Percentiles rank a stretch among this genome's conserved stretches.
Evolutionary conservation across 192 early-diverging fungal species (phyloP).

Genomic region (Coemansia erecta): DNA sequence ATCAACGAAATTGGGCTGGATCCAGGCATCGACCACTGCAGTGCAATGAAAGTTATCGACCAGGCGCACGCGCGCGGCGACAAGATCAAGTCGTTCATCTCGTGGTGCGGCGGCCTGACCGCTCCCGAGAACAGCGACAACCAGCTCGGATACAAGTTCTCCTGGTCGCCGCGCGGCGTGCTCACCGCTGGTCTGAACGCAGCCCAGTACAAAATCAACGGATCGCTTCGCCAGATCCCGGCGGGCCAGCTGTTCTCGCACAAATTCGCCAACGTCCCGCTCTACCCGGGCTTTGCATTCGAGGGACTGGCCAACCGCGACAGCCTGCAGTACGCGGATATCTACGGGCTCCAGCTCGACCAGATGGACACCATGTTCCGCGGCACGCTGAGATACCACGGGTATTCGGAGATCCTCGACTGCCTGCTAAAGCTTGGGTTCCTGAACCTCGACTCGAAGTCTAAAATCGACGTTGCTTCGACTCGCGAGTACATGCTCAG

Average conservation of each 20-base stretch:
- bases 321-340: conserved; percentile 81
- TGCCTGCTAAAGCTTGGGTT: conserved; percentile 77
- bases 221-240: conserved; percentile 62
- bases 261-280: conserved; percentile 69
- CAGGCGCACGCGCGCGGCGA: conserved; percentile 75
- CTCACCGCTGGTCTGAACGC: conserved; percentile 84
- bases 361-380: conserved; percentile 89
- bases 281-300: conserved; percentile 85
- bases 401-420: conserved; percentile 86
- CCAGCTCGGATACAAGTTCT: conserved; percentile 93
- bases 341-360: conserved; percentile 76
- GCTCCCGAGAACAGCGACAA: conserved; percentile 91
- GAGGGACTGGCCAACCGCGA: conserved; percentile 96
- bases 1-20: conserved; percentile 98
- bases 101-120: conserved; percentile 94
- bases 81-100: conserved; percentile 77
- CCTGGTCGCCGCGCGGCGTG: conserved; percentile 91
- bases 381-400: conserved; percentile 90
- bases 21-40: conserved; percentile 97
- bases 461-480: conserved; percentile 21
- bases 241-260: conserved; percentile 67
- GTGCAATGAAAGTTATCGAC: conserved; percentile 94
- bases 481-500: conserved; percentile 15
- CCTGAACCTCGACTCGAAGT: conserved; percentile 56
- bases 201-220: conserved; percentile 77